Evolutionary conservation across 2,329 filamentous ascomycete species (phyloP).

Genomic region (Talaromyces sp.): DNA sequence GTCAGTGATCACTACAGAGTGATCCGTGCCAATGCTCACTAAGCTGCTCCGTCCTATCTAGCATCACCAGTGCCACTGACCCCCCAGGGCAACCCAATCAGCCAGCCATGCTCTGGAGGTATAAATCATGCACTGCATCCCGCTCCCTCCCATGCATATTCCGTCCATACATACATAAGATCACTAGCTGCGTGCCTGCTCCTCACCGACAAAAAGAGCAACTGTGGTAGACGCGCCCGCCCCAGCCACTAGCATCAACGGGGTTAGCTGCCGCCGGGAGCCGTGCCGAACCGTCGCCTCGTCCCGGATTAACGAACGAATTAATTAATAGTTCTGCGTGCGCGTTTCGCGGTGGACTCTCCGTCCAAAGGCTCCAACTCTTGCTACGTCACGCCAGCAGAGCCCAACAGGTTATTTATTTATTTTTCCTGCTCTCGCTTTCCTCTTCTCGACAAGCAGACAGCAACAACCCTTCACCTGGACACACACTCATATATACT

Average conservation of each 20-base stretch:
- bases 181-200: background rate
- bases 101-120: background rate
- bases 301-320: background rate
- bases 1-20: background rate
- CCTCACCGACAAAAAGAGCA: background rate
- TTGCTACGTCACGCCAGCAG: background rate
- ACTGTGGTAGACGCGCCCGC: background rate
- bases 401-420: background rate
- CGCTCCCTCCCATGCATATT: background rate
- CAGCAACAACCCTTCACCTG: background rate
- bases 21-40: background rate
- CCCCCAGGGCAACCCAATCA: too few species aligned
- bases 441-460: background rate
- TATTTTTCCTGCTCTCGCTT: background rate
- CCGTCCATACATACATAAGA: too few species aligned
- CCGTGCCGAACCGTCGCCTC: conserved; percentile 7
- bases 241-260: conserved; percentile 1
- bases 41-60: too few species aligned
- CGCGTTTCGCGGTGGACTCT: too few species aligned
- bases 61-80: too few species aligned
- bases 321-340: background rate
- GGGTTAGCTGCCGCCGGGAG: conserved; percentile 8
- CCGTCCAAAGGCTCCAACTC: background rate
- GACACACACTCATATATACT: background rate
- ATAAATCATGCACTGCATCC: background rate